Evolutionary conservation across 331 rosid genomes (phyloP), one percentile per base, ranked within the genome.

Genomic region (Cydonia oblonga): DNA sequence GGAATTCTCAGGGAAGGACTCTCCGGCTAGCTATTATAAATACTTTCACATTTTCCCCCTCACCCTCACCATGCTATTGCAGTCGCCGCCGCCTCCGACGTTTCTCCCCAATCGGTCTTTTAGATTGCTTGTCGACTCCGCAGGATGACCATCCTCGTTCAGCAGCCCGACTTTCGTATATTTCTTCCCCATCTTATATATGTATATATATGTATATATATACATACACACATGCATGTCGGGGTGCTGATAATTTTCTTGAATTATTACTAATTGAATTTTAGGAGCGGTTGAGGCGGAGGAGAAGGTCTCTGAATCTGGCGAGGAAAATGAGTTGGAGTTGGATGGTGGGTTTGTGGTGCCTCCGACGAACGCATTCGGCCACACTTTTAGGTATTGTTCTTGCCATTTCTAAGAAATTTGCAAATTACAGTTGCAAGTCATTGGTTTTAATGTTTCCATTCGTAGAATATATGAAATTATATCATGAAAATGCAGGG

Each of bases 1-100:
- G 54, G 52, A 90, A 90, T 77, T 90, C 91, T 84, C 90, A 87
- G 85, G 86, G 83, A 86, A 90, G 92, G 96, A 76, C 91, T 79
- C 72, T 86, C 90, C 90, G 91, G 91, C 86, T 63, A 62, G 24
- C 24, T n/a, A n/a, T n/a, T 88, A 90, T 90, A 83, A 88, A 84
- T 83, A 81, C 68, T 80, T 15, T 19, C 30, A 4, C 35, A 49
- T 42, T 57, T 59, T 4, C 73, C 78, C 70, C 19, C 13, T 7
- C 18, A 20, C 12, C 8, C 23, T 8, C 69, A 63, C 18, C 38
- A 60, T 60, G 65, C 35, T 3, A 52, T 52, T 58, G 28, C 58
- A 3, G 14, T 67, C 26, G 44, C 66, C 65, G 2, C 33, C 38
- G 18, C n/a, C 65, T 25, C 28, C 32, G 18, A 12, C 25, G 22